Evolutionary conservation across 345 rosid genomes (phyloP).

Genomic region (Rhizophora apiculata): DNA sequence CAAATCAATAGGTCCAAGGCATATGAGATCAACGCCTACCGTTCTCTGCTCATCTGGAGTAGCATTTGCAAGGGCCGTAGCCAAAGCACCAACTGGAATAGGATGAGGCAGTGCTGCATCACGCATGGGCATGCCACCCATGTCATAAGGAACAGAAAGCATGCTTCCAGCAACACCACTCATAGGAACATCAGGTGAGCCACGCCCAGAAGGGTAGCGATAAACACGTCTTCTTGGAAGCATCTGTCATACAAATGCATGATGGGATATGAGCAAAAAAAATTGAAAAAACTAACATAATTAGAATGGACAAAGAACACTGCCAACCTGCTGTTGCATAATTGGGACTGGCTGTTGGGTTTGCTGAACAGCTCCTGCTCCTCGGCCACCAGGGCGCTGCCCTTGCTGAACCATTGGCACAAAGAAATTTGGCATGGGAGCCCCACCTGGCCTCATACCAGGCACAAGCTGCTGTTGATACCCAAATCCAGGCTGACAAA

Average conservation of each 20-base stretch:
- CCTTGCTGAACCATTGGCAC: conserved; percentile 95
- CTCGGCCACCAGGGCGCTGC: conserved; percentile 77
- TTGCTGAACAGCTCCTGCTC: conserved; percentile 69
- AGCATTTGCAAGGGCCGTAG: conserved; percentile 84
- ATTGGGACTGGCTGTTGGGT: conserved; percentile 71
- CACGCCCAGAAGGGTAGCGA: conserved; percentile 78
- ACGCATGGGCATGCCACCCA: conserved; percentile 60
- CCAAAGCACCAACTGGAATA: conserved; percentile 78
- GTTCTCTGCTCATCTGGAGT: conserved; percentile 82
- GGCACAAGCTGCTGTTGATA: conserved; percentile 94
- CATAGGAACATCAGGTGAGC: conserved; percentile 66
- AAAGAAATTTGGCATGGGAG: conserved; percentile 71
- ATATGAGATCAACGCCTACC: conserved; percentile 37
- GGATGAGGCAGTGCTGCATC: conserved; percentile 57
- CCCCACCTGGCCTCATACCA: conserved; percentile 84
- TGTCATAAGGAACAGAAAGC: conserved; percentile 69
- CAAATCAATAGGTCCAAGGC: background rate
- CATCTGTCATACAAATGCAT: conserved; percentile 43
- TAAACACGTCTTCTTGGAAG: conserved; percentile 72
- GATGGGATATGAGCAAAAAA: background rate
- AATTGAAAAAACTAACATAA: background rate
- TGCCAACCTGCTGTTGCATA: conserved; percentile 76
- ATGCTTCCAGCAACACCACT: conserved; percentile 66
- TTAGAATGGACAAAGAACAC: background rate
- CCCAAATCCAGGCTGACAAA: conserved; percentile 72